Conservation (phyloP, 352 stramenopile genomes). For the Phytophthora crassamura region DNA sequence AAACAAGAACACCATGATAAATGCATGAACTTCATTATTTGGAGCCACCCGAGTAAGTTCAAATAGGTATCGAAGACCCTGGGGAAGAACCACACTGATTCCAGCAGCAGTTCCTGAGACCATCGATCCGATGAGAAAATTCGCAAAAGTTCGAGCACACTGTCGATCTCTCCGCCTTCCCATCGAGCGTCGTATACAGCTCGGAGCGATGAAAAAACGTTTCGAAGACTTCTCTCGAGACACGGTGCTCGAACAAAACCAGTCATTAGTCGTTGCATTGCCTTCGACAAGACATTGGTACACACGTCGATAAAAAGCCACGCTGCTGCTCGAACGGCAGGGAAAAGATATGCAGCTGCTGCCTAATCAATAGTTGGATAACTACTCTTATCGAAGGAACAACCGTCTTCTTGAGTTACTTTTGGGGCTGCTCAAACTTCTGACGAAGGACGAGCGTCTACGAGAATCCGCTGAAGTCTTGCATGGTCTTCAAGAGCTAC, state of each 20-base stretch:
- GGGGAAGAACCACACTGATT: conserved; percentile 23
- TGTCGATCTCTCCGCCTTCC: conserved; percentile 22
- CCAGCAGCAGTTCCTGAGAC: conserved; percentile 26
- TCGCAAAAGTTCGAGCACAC: conserved; percentile 19
- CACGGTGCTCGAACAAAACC: conserved; percentile 6
- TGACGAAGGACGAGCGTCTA: conserved; percentile 38
- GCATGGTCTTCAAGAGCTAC: conserved; percentile 41
- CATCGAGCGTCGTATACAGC: conserved; percentile 6
- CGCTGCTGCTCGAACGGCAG: conserved; percentile 13
- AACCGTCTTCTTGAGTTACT: conserved; percentile 27
- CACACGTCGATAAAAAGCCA: conserved; percentile 25
- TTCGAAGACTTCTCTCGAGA: conserved; percentile 27
- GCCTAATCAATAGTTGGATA: conserved; percentile 29
- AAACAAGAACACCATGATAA: conserved; percentile 35
- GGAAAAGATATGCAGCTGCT: conserved; percentile 29
- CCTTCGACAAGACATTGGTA: conserved; percentile 1
- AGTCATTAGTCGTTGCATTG: conserved; percentile 17
- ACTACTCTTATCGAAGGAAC: conserved; percentile 21
- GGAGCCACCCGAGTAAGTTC: conserved; percentile 18
- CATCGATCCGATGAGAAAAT: conserved; percentile 26
- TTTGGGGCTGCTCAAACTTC: conserved; percentile 42
- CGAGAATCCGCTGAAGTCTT: conserved; percentile 37
- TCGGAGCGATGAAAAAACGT: conserved; percentile 23
- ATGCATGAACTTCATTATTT: conserved; percentile 4
- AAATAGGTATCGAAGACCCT: conserved; percentile 32